These are phyloP conservation scores for Hygrophoropsis aurantiaca DNA, from an alignment of 768 basidiomycete genomes.

Conservation along the genomic window DNA sequence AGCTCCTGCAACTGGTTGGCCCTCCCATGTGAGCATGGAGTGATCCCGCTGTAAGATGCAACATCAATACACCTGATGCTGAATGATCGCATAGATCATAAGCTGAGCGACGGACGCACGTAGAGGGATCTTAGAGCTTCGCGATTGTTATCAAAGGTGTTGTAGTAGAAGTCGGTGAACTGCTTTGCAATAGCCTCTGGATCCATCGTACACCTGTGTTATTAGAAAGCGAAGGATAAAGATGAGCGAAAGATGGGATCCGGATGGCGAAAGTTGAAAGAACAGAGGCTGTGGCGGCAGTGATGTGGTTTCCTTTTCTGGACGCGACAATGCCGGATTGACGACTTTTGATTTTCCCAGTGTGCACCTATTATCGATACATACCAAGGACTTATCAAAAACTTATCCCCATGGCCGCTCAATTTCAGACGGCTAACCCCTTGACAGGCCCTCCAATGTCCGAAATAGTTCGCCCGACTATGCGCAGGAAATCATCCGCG, in stretches of 20 bases:
- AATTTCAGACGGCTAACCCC: slow-evolving; percentile 16
- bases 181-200: slow-evolving; percentile 72
- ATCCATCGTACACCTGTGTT: slow-evolving; percentile 55
- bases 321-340: slow-evolving; percentile 4
- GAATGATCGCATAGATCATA: slow-evolving; percentile 23
- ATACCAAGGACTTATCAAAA: not conserved
- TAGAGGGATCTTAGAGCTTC: slow-evolving; percentile 62
- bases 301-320: slow-evolving; percentile 17
- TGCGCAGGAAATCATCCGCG: slow-evolving; percentile 85
- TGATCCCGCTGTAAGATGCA: slow-evolving; percentile 55
- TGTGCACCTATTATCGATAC: not conserved
- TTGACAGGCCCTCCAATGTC: slow-evolving; percentile 28
- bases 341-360: slow-evolving; percentile 6
- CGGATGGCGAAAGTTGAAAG: slow-evolving; percentile 1
- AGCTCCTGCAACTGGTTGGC: slow-evolving; percentile 52
- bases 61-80: slow-evolving; percentile 17
- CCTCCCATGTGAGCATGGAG: slow-evolving; percentile 91
- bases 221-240: slow-evolving; percentile 13
- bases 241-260: slow-evolving; percentile 7
- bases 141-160: slow-evolving; percentile 69
- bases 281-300: not conserved
- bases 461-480: slow-evolving; percentile 46
- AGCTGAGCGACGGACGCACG: slow-evolving; percentile 48
- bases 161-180: slow-evolving; percentile 84
- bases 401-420: slow-evolving; percentile 12